These are phyloP conservation scores for Pseudofabraea citricarpa DNA, from an alignment of 2,329 filamentous ascomycete genomes.

Conservation along the genomic window DNA sequence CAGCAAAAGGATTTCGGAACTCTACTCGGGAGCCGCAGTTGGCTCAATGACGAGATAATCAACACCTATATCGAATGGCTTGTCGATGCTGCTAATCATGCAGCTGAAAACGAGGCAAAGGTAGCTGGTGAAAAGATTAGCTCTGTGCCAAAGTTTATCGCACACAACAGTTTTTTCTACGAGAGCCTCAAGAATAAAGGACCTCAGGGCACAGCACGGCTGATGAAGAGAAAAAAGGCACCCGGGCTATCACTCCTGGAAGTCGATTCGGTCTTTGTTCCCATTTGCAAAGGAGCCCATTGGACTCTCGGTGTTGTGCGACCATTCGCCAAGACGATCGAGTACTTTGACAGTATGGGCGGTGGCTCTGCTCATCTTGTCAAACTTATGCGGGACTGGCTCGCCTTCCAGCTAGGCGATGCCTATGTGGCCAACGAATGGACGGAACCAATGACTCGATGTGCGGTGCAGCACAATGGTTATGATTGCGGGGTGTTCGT, in stretches of 20 bases:
- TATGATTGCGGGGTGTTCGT: constrained; percentile 76
- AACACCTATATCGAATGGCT: constrained; percentile 61
- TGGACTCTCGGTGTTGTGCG: constrained; percentile 70
- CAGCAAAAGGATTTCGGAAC: constrained; percentile 57
- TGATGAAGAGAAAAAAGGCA: constrained; percentile 53
- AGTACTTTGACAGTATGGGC: constrained; percentile 67
- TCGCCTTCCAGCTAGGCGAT: constrained; percentile 52
- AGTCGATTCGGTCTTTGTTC: constrained; percentile 65
- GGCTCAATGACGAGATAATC: constrained; percentile 76
- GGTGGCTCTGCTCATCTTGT: constrained; percentile 33
- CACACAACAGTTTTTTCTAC: constrained; percentile 64
- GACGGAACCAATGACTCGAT: constrained; percentile 45
- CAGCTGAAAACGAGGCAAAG: constrained; percentile 37
- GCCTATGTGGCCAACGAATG: constrained; percentile 55
- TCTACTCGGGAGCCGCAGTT: constrained; percentile 50
- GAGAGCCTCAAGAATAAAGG: constrained; percentile 45
- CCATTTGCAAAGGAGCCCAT: constrained; percentile 59
- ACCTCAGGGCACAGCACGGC: constrained; percentile 43
- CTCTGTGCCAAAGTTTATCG: constrained; percentile 54
- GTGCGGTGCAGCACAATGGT: constrained; percentile 58
- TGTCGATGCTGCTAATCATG: constrained; percentile 53
- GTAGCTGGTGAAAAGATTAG: constrained; percentile 28
- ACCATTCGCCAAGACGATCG: constrained; percentile 53
- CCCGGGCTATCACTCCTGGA: constrained; percentile 56
- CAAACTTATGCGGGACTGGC: constrained; percentile 44